A percentile compares a stretch with the other conserved stretches of the same genome.
phyloP scores from a whole-genome alignment of 2,329 filamentous ascomycete species.

The Zymoseptoria ardabiliae region DNA sequence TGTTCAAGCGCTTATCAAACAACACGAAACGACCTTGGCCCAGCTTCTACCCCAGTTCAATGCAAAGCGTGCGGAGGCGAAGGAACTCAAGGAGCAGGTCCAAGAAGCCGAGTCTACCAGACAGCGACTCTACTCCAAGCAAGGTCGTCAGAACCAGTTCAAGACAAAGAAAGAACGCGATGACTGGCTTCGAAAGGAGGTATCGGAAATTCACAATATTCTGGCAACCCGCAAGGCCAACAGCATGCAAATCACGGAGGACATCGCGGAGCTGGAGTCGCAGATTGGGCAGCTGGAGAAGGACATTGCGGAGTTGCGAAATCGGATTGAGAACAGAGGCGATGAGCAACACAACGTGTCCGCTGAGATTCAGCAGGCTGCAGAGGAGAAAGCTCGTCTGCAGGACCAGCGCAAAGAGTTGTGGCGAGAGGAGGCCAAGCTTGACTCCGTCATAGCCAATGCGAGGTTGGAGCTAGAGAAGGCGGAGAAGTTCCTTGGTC shows the following conservation, averaged over 20 bases:
- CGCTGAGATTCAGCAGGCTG: constrained; percentile 67
- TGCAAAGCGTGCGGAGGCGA: constrained; percentile 64
- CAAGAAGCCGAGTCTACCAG: constrained; percentile 68
- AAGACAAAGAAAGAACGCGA: constrained; percentile 84
- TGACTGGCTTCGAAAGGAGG: constrained; percentile 69
- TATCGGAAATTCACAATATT: constrained; percentile 69
- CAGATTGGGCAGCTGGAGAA: constrained; percentile 66
- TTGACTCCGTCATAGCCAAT: constrained; percentile 69
- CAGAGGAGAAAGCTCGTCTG: constrained; percentile 69
- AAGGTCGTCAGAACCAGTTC: constrained; percentile 81
- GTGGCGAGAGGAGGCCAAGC: constrained; percentile 81
- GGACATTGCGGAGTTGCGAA: constrained; percentile 62
- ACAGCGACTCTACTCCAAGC: constrained; percentile 81
- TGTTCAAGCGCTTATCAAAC: constrained; percentile 65
- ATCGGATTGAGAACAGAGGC: constrained; percentile 70
- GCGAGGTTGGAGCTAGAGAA: constrained; percentile 68
- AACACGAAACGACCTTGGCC: constrained; percentile 69
- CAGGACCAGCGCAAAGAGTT: constrained; percentile 82
- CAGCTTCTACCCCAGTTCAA: constrained; percentile 71
- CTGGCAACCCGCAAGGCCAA: constrained; percentile 77
- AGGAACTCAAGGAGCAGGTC: constrained; percentile 61
- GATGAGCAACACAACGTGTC: constrained; percentile 65
- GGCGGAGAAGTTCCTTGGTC: constrained; percentile 68
- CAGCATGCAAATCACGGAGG: constrained; percentile 74
- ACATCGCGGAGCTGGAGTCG: constrained; percentile 63